Evolutionary conservation across 257 asterid species (phyloP), one percentile per base, ranked within the genome.

Genomic region (Mentha longifolia): DNA sequence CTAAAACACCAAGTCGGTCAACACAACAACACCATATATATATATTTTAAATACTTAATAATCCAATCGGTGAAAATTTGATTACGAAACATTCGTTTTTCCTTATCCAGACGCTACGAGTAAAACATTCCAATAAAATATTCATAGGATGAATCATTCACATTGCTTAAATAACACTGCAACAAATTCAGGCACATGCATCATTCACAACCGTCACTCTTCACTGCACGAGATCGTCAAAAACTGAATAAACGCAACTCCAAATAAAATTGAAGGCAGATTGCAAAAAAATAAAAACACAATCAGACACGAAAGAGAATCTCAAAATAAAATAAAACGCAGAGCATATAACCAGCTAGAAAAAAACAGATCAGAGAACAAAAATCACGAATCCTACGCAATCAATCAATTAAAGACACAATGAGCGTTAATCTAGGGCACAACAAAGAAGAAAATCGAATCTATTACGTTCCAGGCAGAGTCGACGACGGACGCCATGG

Each of bases 401-500:
- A 49, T 22, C 50, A 65, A 35, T 15, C 4, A 66, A 66, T 71
- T 10, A 14, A n/a, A 65, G 65, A 7, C 58, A 22, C 31, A 70
- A 57, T 25, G 68, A 20, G 39, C 65, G 67, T 41, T 56, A 65
- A 66, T 72, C 77, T 77, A 77, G 81, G 81, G 81, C 74, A 71
- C 73, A 37, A 1, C 37, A 72, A 33, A 42, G 47, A 35, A 14
- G 0, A 65, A 56, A 62, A 45, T 42, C 39, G 49, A 17, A 66
- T 33, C 20, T 13, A 42, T 50, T 59, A 79, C 83, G 69, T 69
- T 79, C 83, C 83, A 79, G 39, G 75, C 83, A 20, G 77, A 74
- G 30, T 79, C 80, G 46, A 75, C 61, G 51, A 79, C n/a, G n/a
- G 80, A 74, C 25, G 80, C 83, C 83, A 75, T 75, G 20, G 74